Evolutionary conservation across 495 filamentous ascomycete species (phyloP).

Genomic region (Lophiotrema nucula): DNA sequence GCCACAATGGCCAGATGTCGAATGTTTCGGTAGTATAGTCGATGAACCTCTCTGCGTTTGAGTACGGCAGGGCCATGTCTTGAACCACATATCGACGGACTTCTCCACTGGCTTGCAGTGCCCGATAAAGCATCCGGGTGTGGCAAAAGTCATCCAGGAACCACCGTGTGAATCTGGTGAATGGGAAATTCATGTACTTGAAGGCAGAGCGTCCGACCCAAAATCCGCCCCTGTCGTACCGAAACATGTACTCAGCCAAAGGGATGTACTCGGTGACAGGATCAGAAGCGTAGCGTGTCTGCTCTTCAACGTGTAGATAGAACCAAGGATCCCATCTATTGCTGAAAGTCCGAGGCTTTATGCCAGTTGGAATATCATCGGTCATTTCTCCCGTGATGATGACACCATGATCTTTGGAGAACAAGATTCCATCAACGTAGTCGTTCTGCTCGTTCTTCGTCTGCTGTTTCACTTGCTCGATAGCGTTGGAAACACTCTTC

Average conservation of each 20-base stretch:
- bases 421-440: slow-evolving; percentile 50
- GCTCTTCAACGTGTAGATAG: slow-evolving; percentile 51
- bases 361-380: slow-evolving; percentile 33
- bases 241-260: slow-evolving; percentile 59
- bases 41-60: slow-evolving; percentile 49
- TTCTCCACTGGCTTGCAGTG: slow-evolving; percentile 53
- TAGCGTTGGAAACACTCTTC: slow-evolving; percentile 32
- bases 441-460: slow-evolving; percentile 38
- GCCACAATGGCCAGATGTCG: slow-evolving; percentile 58
- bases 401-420: slow-evolving; percentile 50
- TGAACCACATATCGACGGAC: slow-evolving; percentile 53
- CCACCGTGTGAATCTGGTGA: slow-evolving; percentile 54
- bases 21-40: slow-evolving; percentile 47
- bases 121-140: slow-evolving; percentile 62
- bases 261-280: slow-evolving; percentile 51
- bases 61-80: slow-evolving; percentile 56
- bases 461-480: slow-evolving; percentile 40
- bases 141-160: slow-evolving; percentile 63
- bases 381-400: slow-evolving; percentile 54
- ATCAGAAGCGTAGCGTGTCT: slow-evolving; percentile 23
- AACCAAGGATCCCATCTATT: slow-evolving; percentile 57
- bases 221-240: slow-evolving; percentile 63
- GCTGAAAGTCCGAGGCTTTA: slow-evolving; percentile 48
- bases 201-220: slow-evolving; percentile 58
- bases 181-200: slow-evolving; percentile 55